Conservation (phyloP, 2,329 filamentous ascomycete species). For the Colletotrichum sp. region DNA sequence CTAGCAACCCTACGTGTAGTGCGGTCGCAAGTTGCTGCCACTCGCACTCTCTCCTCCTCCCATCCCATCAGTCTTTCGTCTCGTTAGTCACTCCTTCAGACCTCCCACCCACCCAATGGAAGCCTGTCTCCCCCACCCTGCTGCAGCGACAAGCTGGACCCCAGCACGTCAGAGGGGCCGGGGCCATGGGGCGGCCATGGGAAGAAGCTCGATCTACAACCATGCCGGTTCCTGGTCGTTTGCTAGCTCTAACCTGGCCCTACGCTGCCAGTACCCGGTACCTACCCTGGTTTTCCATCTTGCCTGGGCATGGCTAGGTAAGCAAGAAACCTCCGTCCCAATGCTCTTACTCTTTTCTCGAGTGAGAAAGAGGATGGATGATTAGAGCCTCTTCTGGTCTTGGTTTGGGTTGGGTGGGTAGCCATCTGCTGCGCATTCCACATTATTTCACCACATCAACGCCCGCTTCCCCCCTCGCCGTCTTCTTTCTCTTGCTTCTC, state of each 20-base stretch:
- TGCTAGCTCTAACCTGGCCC: neutral
- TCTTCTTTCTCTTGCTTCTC: neutral
- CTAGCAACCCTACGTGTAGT: neutral
- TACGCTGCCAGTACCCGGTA: neutral
- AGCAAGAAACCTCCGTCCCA: neutral
- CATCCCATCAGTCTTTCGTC: neutral
- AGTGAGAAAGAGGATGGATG: neutral
- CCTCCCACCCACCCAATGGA: neutral
- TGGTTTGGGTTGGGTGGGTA: neutral
- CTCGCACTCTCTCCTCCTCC: neutral
- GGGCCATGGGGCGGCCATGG: neutral
- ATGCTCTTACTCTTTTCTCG: neutral
- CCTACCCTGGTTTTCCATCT: neutral
- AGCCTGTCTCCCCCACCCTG: neutral
- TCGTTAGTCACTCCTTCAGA: slow-evolving; percentile 7
- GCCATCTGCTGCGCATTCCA: neutral
- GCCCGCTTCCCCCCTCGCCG: neutral
- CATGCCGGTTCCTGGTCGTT: neutral
- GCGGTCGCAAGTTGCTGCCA: neutral
- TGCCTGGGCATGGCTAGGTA: slow-evolving; percentile 1
- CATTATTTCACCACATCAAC: neutral
- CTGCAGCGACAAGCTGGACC: neutral
- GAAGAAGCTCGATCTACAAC: neutral
- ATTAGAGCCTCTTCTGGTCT: neutral
- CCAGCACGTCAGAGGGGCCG: slow-evolving; percentile 11